Evolutionary conservation across 805 yeast genomes (phyloP), one percentile per base, ranked within the genome.

Genomic region (Wickerhamomyces sydowiorum): DNA sequence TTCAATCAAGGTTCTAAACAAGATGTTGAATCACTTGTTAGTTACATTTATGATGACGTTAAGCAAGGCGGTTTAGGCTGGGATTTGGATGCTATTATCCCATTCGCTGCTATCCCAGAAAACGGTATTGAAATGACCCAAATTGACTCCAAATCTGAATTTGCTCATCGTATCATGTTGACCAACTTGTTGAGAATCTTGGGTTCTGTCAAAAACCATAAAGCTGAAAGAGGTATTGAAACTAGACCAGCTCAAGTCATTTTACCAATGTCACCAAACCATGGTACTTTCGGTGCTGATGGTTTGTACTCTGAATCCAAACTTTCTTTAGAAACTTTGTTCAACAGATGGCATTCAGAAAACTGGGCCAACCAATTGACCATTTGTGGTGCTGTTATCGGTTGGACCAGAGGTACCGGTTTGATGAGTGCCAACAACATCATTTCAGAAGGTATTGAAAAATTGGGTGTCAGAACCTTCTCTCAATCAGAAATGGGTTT

Each of bases 321-420:
- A 76, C 72, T 91, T 46, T 86, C 95, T 33, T 75, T 93, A 55
- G 99, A 93, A 73, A 91, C 98, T 25, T 73, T 93, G 62, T 89
- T 93, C 80, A 91, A 91, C 83, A 86, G 97, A 78, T 93, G 99
- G 99, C 76, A 82, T 68, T 90, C 99, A 37, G 99, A 93, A 75
- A 85, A 89, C 46, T 93, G 99, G 99, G 82, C 84, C 36, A 72
- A 85, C 51, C 93, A 86, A 72, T 80, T 93, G 70, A 93, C 98
- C 45, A 74, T 93, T 47, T 90, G 97, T 68, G 99, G 99, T 75
- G 97, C 99, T 36, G 78, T 93, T 53, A 93, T 93, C 66, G 99
- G 99, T 64, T 93, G 99, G 99, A 93, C 99, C 50, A 87, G 99
- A 77, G 99, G 99, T 68, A 93, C 99, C 46, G 99, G 99, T 61